These are phyloP conservation scores for Pseudopediastrum boryanum DNA, from an alignment of 139 green algal species.

Conservation along the genomic window DNA sequence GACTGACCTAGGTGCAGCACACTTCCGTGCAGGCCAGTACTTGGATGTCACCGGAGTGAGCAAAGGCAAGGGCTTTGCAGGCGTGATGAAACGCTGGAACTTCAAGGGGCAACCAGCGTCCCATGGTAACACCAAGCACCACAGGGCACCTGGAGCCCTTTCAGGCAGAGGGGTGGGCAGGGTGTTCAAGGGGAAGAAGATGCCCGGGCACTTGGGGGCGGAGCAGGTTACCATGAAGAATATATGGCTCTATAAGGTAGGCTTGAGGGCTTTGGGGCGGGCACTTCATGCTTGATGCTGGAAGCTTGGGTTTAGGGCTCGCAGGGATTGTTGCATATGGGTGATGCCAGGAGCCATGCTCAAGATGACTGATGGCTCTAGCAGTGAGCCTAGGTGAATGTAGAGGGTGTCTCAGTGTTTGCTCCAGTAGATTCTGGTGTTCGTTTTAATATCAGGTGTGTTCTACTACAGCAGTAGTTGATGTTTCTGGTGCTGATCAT, in stretches of 20 bases:
- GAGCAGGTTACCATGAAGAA: slow-evolving; percentile 80
- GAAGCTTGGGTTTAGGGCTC: too few relatives aligned
- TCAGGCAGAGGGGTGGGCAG: slow-evolving; percentile 74
- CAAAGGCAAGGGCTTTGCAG: slow-evolving; percentile 82
- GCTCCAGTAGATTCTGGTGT: too few relatives aligned
- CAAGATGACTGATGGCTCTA: too few relatives aligned
- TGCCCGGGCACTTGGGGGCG: slow-evolving; percentile 93
- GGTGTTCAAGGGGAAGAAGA: slow-evolving; percentile 98
- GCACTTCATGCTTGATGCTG: too few relatives aligned
- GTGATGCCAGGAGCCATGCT: too few relatives aligned
- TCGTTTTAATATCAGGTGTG: too few relatives aligned
- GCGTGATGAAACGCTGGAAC: slow-evolving; percentile 94
- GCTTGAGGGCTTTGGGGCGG: too few relatives aligned
- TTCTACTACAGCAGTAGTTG: too few relatives aligned
- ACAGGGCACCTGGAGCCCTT: slow-evolving; percentile 48
- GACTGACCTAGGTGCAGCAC: slow-evolving; percentile 73
- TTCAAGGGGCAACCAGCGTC: slow-evolving; percentile 90
- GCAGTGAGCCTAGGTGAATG: too few relatives aligned
- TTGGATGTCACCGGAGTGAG: slow-evolving; percentile 92
- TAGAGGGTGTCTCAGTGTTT: too few relatives aligned
- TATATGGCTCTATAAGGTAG: slow-evolving; percentile 78
- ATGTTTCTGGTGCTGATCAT: too few relatives aligned
- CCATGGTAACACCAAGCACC: slow-evolving; percentile 85
- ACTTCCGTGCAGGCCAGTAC: slow-evolving; percentile 93
- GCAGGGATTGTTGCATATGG: too few relatives aligned